Evolutionary conservation across 306 rosid genomes (phyloP), one percentile per base, ranked within the genome.

Genomic region (Vachellia collinsii): DNA sequence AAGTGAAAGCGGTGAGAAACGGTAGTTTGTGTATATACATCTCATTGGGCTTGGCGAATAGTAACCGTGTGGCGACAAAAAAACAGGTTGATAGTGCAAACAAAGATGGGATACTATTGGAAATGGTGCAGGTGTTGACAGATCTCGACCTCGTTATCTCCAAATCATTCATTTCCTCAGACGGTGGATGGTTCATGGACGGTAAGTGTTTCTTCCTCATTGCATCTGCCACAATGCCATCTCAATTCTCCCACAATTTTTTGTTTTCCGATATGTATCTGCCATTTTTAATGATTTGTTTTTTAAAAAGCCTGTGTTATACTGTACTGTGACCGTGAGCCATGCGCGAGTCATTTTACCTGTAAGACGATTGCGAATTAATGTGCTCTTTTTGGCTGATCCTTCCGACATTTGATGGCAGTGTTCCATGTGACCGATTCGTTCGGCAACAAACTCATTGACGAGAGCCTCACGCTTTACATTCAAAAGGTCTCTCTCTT

Each of bases 121-220:
- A 90, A 79, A 93, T 96, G 99, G 99, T 93, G 75, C 99, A 93
- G 78, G 97, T 87, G 79, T 85, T 96, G 90, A 96, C 98, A 72
- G 98, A 93, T 85, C 96, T 96, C 66, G 97, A 92, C 70, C 98
- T 96, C 19, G 83, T 87, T n/a, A 96, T 96, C 78, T 90, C 97
- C 61, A 96, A 90, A 85, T 93, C 99, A 36, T 96, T 91, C 83
- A 93, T 93, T 73, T 96, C 97, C 44, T 96, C 99, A 1, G 97
- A 93, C 54, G 98, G 99, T 78, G 97, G 97, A 80, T 95, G 99
- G 98, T 87, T 92, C 71, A 95, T 93, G 99, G 99, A 93, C 68
- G 97, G 99, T 93, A 41, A 85, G 94, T 85, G 29, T 51, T 23
- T 75, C 72, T 20, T 19, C 65, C 25, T 7, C 11, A 4, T 0